Evolutionary conservation across 140 eudicot species (phyloP), one percentile per base, ranked within the genome.

Genomic region (Flaveria floridana): DNA sequence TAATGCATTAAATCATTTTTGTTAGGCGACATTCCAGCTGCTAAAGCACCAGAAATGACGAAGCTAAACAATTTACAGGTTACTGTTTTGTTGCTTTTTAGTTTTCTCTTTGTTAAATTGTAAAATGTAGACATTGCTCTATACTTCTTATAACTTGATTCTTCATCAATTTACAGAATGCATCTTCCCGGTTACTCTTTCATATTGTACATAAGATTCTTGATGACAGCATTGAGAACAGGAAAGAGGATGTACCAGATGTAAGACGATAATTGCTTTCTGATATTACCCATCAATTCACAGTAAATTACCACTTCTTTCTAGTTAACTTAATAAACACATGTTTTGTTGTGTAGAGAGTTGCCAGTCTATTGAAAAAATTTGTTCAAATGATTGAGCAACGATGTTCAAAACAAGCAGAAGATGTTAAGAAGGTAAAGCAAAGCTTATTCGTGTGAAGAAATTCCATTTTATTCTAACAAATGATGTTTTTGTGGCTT

Each of bases 331-430:
- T 12, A 57, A 25, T 64, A 68, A 28, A 66, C 50, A 9, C 13
- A 63, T 67, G 30, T 80, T 69, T 23, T 51, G 9, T 70, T 48
- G n/a, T 69, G 77, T 77, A 94, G 99, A 82, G 95, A 70, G 96
- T 88, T 50, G 97, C 95, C 58, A 76, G 79, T 42, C 77, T 90
- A 62, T 78, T 94, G 79, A 90, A 85, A 82, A 72, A 76, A 26
- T 91, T 88, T 37, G 83, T 94, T 65, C 90, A 85, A 81, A 95
- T 88, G 86, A 89, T 89, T 65, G 96, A 94, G 76, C 95, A 76
- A 41, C 87, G 96, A 19, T 72, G 34, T 28, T 87, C 89, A 2
- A 85, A 67, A 74, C 95, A 91, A 80, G 84, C 77, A 55, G 96
- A 84, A 50, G 80, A 79, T 44, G 71, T 85, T 70, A 88, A 76